Evolutionary conservation across 305 asterid genomes (phyloP).

Genomic region (Lippia alba): DNA sequence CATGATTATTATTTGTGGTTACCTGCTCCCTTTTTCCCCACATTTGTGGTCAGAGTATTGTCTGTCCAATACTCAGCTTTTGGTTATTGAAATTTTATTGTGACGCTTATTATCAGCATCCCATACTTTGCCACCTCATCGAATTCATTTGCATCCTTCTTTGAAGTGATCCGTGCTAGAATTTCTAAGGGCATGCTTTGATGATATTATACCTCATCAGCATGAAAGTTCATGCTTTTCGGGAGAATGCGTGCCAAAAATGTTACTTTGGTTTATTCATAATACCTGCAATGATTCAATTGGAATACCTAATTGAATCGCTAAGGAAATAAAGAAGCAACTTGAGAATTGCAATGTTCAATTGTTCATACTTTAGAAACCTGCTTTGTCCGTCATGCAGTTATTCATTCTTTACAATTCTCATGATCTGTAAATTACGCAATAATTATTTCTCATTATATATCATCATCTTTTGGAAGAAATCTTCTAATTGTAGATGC

Average conservation of each 20-base stretch:
- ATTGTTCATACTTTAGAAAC: conserved; percentile 1
- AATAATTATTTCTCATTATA: too few species aligned
- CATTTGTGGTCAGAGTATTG: neutral
- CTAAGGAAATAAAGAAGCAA: neutral
- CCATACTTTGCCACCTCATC: too few species aligned
- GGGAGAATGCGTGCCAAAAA: conserved; percentile 1
- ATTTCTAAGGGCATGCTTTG: neutral
- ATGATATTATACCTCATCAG: too few species aligned
- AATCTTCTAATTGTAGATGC: too few species aligned
- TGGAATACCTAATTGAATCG: neutral
- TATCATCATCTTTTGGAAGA: too few species aligned
- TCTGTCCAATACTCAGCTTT: conserved; percentile 8
- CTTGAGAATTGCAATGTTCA: neutral
- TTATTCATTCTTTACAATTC: neutral
- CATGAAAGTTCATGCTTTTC: neutral
- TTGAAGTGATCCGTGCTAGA: neutral
- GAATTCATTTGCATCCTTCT: too few species aligned
- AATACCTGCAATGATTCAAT: neutral
- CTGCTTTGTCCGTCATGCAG: conserved; percentile 1
- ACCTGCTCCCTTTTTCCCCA: conserved; percentile 2
- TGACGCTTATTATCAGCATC: neutral
- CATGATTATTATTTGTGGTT: conserved; percentile 2
- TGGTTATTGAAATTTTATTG: conserved; percentile 20
- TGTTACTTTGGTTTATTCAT: neutral
- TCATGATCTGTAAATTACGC: neutral